Conservation (phyloP, 495 filamentous ascomycete species). For the Talaromyces proteolyticus region DNA sequence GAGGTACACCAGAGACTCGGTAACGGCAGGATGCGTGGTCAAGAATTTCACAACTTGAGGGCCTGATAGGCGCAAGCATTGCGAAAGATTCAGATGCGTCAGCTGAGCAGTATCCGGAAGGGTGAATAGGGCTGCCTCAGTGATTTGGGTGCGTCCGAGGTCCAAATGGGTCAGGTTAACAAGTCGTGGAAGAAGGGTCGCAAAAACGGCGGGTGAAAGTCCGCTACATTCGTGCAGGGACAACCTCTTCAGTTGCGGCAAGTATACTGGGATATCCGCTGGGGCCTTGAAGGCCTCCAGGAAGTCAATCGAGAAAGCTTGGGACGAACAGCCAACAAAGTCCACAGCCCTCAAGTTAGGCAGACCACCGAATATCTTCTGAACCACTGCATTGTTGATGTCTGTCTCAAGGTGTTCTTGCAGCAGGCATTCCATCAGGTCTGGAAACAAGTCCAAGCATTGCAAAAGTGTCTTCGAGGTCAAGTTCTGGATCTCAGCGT, state of each 20-base stretch:
- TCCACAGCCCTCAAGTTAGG: constrained; percentile 67
- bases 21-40: constrained; percentile 64
- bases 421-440: constrained; percentile 73
- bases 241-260: constrained; percentile 59
- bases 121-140: constrained; percentile 61
- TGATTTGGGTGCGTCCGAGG: constrained; percentile 73
- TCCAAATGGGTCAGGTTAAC: constrained; percentile 73
- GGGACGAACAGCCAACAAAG: constrained; percentile 74
- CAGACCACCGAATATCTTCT: constrained; percentile 62
- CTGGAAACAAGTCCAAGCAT: constrained; percentile 70
- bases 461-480: constrained; percentile 69
- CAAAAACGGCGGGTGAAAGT: constrained; percentile 61
- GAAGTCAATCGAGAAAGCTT: constrained; percentile 60
- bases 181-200: constrained; percentile 64
- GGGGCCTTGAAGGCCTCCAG: constrained; percentile 37
- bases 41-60: constrained; percentile 66
- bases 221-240: constrained; percentile 80
- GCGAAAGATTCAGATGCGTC: constrained; percentile 75
- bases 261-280: constrained; percentile 32
- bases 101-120: constrained; percentile 68
- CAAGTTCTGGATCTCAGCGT: constrained; percentile 72
- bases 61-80: constrained; percentile 67
- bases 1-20: constrained; percentile 59
- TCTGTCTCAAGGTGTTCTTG: constrained; percentile 85
- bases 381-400: constrained; percentile 59